Base-by-base conservation (phyloP, 140 eudicot genomes). In the Ambrosia hybrid region DNA sequence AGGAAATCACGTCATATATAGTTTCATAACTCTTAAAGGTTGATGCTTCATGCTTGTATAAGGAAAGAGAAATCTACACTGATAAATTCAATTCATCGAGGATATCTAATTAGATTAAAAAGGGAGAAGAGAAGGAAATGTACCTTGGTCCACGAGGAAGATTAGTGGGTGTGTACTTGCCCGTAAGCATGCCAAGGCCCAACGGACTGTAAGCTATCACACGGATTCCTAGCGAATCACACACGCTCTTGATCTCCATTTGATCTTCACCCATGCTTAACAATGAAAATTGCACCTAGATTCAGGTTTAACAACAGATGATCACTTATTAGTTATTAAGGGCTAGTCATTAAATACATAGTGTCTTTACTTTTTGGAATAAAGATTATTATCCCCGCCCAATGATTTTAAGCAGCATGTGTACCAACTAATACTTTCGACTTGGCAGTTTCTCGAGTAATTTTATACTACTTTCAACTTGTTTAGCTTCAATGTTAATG, bases 121-220 rank as follows among this genome's bases (percentile, higher is more conserved):
- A 56, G 45, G 45, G 65, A 67, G 63, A 45, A 64, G 45, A 30
- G 60, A 61, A 68, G 5, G 13, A 26, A 14, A 4, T 4, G 34
- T 79, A 87, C 98, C 98, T 76, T 14, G 99, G 99, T 51, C 99
- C 97, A 75, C 80, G 81, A 43, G 99, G 97, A 72, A 93, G 89
- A 78, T 72, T 88, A 51, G 93, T 73, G 59, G 88, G 70, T 34
- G 88, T 74, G 81, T 94, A 94, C 80, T 94, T 94, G 30, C 99
- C 99, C 2, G 97, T 94, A 46, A 94, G 97, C 96, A 94, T 90
- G 64, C 99, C 99, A 75, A 94, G 99, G 4, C 97, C 99, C 73
- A 94, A 82, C 10, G 99, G 99, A 73, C 99, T 90, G 70, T 93
- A 90, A 13, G 99, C 84, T 45, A 93, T 90, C 69, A 93, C 67